Evolutionary conservation across 2,329 filamentous ascomycete genomes (phyloP).

Genomic region (Pyricularia sp.): DNA sequence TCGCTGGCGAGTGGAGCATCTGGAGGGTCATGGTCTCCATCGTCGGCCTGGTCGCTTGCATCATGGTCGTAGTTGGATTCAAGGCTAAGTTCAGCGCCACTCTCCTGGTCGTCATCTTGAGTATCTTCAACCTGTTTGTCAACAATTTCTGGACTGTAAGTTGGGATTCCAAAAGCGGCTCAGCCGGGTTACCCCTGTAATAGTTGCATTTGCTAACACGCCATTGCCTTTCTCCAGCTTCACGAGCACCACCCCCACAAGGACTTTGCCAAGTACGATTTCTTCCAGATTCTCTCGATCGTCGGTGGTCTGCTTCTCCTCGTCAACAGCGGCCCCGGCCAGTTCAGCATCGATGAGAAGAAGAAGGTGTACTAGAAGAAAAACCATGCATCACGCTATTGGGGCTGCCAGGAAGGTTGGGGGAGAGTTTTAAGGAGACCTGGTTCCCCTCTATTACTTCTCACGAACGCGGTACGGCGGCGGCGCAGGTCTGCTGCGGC

Average conservation of each 20-base stretch:
- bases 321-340: slow-evolving; percentile 96
- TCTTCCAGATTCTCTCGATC: slow-evolving; percentile 99
- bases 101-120: slow-evolving; percentile 88
- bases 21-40: slow-evolving; percentile 79
- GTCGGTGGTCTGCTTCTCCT: slow-evolving; percentile 92
- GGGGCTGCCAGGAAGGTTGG: not conserved
- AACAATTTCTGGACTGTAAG: slow-evolving; percentile 99
- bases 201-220: not conserved
- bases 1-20: slow-evolving; percentile 86
- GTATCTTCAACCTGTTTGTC: slow-evolving; percentile 91
- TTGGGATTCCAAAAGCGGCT: slow-evolving; percentile 12
- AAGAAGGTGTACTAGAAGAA: slow-evolving; percentile 89
- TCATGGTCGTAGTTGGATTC: slow-evolving; percentile 99
- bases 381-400: not conserved
- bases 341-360: slow-evolving; percentile 99
- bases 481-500: not conserved
- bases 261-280: slow-evolving; percentile 99
- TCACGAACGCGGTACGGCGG: not conserved
- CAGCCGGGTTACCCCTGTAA: not conserved
- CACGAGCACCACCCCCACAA: slow-evolving; percentile 98
- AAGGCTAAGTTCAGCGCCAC: slow-evolving; percentile 99
- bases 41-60: slow-evolving; percentile 79
- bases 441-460: not conserved
- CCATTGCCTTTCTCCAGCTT: slow-evolving; percentile 45
- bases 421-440: not conserved